Conservation (phyloP, 345 rosid species). For the Kernera saxatilis region DNA sequence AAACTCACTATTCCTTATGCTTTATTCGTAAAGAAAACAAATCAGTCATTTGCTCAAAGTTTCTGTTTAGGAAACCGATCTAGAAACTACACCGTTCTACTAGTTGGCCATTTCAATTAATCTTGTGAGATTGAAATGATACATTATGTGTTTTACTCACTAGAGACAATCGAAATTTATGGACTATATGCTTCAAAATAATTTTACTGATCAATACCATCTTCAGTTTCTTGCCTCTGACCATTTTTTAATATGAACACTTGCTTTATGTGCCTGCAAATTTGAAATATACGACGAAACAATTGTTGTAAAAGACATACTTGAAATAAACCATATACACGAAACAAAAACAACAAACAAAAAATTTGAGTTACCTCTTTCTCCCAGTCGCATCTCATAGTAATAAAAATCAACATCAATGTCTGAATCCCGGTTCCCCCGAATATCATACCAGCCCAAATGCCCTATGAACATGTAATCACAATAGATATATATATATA, state of each 20-base stretch:
- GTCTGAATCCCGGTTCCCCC: not conserved
- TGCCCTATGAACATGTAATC: not conserved
- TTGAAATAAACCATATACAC: not conserved
- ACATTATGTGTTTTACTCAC: too few relatives aligned
- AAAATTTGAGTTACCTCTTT: not conserved
- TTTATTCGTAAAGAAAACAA: too few relatives aligned
- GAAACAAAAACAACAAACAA: not conserved
- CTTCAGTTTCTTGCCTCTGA: not conserved
- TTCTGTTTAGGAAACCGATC: too few relatives aligned
- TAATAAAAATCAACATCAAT: not conserved
- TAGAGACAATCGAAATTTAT: too few relatives aligned
- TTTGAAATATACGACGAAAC: not conserved
- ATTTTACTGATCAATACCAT: too few relatives aligned
- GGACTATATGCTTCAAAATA: too few relatives aligned
- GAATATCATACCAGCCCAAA: conserved; percentile 10
- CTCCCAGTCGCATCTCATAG: conserved; percentile 6
- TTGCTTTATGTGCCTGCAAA: not conserved
- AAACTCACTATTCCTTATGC: too few relatives aligned
- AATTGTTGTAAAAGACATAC: not conserved
- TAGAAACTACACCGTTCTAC: too few relatives aligned
- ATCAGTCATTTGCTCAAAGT: too few relatives aligned
- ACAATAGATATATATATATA: too few relatives aligned
- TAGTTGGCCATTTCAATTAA: too few relatives aligned
- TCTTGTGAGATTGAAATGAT: too few relatives aligned
- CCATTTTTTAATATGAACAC: not conserved